These are phyloP conservation scores for Sonneratia caseolaris DNA, from an alignment of 345 rosid genomes.

Conservation along the genomic window DNA sequence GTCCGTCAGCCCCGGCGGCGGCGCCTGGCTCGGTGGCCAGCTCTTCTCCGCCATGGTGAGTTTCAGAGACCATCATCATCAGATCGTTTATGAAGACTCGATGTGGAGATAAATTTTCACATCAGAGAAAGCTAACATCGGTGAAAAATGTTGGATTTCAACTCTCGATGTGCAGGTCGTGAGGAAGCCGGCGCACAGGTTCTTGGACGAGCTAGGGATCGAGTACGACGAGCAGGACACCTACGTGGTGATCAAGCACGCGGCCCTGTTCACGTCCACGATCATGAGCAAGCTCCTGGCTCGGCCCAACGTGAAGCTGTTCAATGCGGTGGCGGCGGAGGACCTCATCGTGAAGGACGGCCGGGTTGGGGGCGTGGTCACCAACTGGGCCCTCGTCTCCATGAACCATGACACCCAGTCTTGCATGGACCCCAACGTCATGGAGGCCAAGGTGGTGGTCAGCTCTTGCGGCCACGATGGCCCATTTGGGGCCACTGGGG, in stretches of 20 bases:
- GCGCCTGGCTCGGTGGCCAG: conserved; percentile 59
- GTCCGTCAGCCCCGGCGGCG: conserved; percentile 58
- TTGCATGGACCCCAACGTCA: conserved; percentile 94
- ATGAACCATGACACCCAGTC: conserved; percentile 93
- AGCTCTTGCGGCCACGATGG: conserved; percentile 97
- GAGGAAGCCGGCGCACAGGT: conserved; percentile 82
- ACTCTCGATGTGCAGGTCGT: conserved; percentile 37
- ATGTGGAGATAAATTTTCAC: too few relatives aligned
- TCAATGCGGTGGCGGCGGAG: conserved; percentile 89
- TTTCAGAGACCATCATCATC: too few relatives aligned
- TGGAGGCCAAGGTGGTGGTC: conserved; percentile 94
- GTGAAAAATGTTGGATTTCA: too few relatives aligned
- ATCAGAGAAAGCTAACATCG: too few relatives aligned
- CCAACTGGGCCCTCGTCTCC: conserved; percentile 94
- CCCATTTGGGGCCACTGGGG: conserved; percentile 86
- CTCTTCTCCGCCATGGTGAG: conserved; percentile 47
- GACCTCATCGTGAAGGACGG: conserved; percentile 75
- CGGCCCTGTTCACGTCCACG: conserved; percentile 88
- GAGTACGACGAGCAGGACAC: conserved; percentile 79
- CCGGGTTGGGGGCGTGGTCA: conserved; percentile 71
- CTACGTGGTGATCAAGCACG: conserved; percentile 85
- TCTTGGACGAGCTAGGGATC: conserved; percentile 68
- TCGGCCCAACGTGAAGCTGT: conserved; percentile 86
- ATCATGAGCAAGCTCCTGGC: conserved; percentile 96
- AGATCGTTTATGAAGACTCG: too few relatives aligned